Evolutionary conservation across 805 yeast genomes (phyloP), one percentile per base, ranked within the genome.

Genomic region (Wickerhamiella slavikovae): DNA sequence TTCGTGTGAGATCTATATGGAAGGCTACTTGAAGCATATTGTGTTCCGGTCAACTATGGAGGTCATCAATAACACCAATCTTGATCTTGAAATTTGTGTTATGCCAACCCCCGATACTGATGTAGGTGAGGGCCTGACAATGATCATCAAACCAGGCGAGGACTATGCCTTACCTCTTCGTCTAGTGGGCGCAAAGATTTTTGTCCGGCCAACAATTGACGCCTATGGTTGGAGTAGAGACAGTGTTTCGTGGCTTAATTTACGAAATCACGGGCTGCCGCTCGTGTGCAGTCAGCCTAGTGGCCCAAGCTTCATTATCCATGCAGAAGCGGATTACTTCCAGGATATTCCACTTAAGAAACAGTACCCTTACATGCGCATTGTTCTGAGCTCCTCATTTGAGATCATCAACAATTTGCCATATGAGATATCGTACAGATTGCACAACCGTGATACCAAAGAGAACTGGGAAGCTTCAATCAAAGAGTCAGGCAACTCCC

Each of bases 331-430:
- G 1, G 50, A 55, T 26, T 74, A 52, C 48, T 68, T 75, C 37
- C 47, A 54, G 12, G 58, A 63, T n/a, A 91, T 78, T 37, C 82
- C 80, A 0, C 53, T 82, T 16, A 64, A 77, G 0, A 58, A 62
- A 34, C 62, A 77, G 1, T 91, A 79, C 43, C 98, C 98, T 0
- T 89, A 78, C 42, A 64, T 85, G 77, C 63, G 59, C 6, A 53
- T 89, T 15, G 62, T 70, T 3, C 53, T 89, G 5, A 69, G 89
- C 0, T 79, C 96, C 0, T 96, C 98, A 0, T 52, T 89, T 27
- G 78, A 77, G 40, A 59, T 89, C 34, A 82, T 77, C 39, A 89
- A 89, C 43, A 55, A 80, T 29, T 49, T 91, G 29, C 96, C 99
- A 0, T 76, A 64, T 45, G 93, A 78, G 41, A 51, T 85, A 25